These are phyloP conservation scores for Mycena metata DNA, from an alignment of 768 basidiomycete genomes.

Conservation along the genomic window DNA sequence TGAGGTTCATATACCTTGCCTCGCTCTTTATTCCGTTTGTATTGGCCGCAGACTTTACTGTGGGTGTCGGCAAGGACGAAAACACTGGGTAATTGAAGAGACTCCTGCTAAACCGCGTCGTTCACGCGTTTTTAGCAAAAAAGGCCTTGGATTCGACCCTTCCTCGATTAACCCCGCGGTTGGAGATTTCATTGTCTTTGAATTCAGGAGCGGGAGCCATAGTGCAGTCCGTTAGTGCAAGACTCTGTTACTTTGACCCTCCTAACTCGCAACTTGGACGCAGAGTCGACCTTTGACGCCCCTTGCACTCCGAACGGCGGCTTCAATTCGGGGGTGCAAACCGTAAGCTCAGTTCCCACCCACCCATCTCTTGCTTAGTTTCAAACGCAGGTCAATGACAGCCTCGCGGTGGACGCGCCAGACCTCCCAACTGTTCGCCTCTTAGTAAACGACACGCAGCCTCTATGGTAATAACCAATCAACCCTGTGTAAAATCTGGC, in stretches of 20 bases:
- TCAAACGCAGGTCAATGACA: slow-evolving; percentile 45
- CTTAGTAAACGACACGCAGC: slow-evolving; percentile 51
- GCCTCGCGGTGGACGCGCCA: slow-evolving; percentile 50
- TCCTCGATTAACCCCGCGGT: slow-evolving; percentile 51
- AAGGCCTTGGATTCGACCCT: slow-evolving; percentile 58
- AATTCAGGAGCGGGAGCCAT: slow-evolving; percentile 56
- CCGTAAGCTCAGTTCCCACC: slow-evolving; percentile 40
- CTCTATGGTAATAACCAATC: slow-evolving; percentile 47
- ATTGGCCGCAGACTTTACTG: slow-evolving; percentile 49
- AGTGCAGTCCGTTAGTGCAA: slow-evolving; percentile 55
- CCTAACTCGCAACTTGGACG: not conserved
- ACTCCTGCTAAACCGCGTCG: not conserved
- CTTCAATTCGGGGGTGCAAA: slow-evolving; percentile 52
- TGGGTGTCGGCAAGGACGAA: slow-evolving; percentile 58
- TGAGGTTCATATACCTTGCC: slow-evolving; percentile 15
- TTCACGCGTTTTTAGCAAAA: slow-evolving; percentile 45
- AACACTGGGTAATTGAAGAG: slow-evolving; percentile 50
- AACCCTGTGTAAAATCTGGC: not conserved
- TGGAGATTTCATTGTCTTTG: slow-evolving; percentile 54
- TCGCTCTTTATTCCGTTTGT: slow-evolving; percentile 41
- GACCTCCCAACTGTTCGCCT: slow-evolving; percentile 49
- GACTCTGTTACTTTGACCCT: too few species aligned
- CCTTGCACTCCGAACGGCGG: slow-evolving; percentile 53
- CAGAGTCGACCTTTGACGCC: slow-evolving; percentile 54
- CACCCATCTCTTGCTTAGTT: not conserved